Percentiles rank a stretch among this genome's conserved stretches.
Evolutionary conservation across 768 basidiomycete genomes (phyloP).

Genomic region (Boletus pseudopeckii): DNA sequence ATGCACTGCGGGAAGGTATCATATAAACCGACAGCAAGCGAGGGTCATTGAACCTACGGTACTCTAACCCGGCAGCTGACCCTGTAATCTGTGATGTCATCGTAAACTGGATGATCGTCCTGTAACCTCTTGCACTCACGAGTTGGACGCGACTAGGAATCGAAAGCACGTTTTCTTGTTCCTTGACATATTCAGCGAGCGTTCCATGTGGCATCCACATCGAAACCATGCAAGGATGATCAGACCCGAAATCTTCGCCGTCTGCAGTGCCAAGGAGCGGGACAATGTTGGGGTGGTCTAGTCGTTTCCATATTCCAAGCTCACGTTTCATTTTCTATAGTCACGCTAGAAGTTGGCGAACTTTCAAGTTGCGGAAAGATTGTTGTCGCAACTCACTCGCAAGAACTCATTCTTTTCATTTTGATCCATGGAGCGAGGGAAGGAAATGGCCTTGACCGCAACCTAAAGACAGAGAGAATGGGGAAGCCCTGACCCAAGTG

Average conservation of each 20-base stretch:
- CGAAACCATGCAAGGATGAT: slow-evolving; percentile 6
- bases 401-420: not conserved
- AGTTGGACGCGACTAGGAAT: too few species aligned
- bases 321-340: slow-evolving; percentile 6
- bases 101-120: not conserved
- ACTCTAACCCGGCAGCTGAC: not conserved
- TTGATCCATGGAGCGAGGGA: not conserved
- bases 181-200: not conserved
- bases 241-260: slow-evolving; percentile 1
- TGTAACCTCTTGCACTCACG: too few species aligned
- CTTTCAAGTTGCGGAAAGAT: not conserved
- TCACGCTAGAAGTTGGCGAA: not conserved
- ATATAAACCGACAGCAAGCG: not conserved
- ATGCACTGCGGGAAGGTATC: not conserved
- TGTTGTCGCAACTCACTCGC: not conserved
- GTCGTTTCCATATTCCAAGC: slow-evolving; percentile 5
- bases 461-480: not conserved
- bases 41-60: not conserved
- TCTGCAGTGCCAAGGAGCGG: slow-evolving; percentile 1
- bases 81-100: not conserved
- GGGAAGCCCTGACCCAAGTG: not conserved
- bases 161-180: not conserved
- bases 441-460: slow-evolving; percentile 1
- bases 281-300: slow-evolving; percentile 10
- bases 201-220: slow-evolving; percentile 8